Evolutionary conservation across 2,329 filamentous ascomycete genomes (phyloP).

Genomic region (Verticillium isaacii): DNA sequence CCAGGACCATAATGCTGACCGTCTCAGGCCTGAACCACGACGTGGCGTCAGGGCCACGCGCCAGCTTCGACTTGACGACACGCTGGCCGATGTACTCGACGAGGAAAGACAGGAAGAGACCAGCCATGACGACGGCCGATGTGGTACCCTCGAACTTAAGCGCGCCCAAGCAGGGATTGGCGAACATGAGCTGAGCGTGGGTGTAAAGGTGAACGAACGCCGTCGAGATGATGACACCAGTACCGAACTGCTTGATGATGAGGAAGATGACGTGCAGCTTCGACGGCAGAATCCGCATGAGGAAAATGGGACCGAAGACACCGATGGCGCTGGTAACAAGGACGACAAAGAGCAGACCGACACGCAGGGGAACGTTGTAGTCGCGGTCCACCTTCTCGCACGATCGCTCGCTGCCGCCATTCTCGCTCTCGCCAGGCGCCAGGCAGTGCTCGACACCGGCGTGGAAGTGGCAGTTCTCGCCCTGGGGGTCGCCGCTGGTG

Average conservation of each 20-base stretch:
- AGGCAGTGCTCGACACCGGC: conserved; percentile 58
- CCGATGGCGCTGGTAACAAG: conserved; percentile 62
- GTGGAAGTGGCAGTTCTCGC: conserved; percentile 63
- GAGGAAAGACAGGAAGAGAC: conserved; percentile 67
- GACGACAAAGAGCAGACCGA: conserved; percentile 70
- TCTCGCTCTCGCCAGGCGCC: conserved; percentile 31
- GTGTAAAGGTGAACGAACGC: conserved; percentile 70
- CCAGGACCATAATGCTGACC: conserved; percentile 63
- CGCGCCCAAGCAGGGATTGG: conserved; percentile 61
- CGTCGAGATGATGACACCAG: conserved; percentile 67
- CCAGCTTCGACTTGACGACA: conserved; percentile 34
- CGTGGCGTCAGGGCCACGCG: conserved; percentile 16
- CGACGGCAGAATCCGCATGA: conserved; percentile 51
- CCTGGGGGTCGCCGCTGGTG: conserved; percentile 9
- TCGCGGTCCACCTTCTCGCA: conserved; percentile 45
- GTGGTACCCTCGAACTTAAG: conserved; percentile 65
- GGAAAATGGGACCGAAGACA: conserved; percentile 63
- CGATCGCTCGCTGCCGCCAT: conserved; percentile 17
- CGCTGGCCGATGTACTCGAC: conserved; percentile 65
- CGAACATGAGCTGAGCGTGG: conserved; percentile 69
- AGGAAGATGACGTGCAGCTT: conserved; percentile 49
- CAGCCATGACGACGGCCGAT: conserved; percentile 68
- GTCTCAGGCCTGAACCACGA: conserved; percentile 36
- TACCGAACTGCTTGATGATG: conserved; percentile 68
- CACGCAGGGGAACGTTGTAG: conserved; percentile 64